phyloP scores from a whole-genome alignment of 2,329 filamentous ascomycete genomes.

The Elsinoe perseae region DNA sequence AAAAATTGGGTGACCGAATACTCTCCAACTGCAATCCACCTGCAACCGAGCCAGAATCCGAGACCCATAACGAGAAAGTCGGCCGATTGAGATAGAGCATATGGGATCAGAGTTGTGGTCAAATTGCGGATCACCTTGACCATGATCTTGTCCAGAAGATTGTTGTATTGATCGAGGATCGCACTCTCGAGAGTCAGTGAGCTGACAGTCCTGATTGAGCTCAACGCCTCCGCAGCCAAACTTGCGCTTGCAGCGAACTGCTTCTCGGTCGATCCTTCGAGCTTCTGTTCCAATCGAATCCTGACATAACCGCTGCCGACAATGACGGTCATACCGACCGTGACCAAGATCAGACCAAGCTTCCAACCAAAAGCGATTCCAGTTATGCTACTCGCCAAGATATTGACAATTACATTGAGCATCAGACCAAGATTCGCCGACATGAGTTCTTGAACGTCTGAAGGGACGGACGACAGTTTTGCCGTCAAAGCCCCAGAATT shows the following conservation, averaged over 20 bases:
- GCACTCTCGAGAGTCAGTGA: slow-evolving; percentile 28
- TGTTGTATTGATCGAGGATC: slow-evolving; percentile 26
- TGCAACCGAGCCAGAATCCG: slow-evolving; percentile 32
- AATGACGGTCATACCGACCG: slow-evolving; percentile 29
- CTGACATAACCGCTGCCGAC: slow-evolving; percentile 30
- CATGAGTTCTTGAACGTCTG: slow-evolving; percentile 44
- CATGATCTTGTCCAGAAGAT: slow-evolving; percentile 25
- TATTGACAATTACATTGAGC: slow-evolving; percentile 28
- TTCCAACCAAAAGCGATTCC: slow-evolving; percentile 33
- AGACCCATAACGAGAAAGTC: slow-evolving; percentile 28
- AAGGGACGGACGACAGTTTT: slow-evolving; percentile 42
- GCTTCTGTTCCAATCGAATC: slow-evolving; percentile 29
- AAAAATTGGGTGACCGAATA: slow-evolving; percentile 43
- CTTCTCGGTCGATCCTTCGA: slow-evolving; percentile 26
- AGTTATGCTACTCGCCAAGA: slow-evolving; percentile 26
- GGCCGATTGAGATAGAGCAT: slow-evolving; percentile 29
- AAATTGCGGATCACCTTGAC: slow-evolving; percentile 19
- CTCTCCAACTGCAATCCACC: slow-evolving; percentile 28
- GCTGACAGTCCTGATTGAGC: slow-evolving; percentile 30
- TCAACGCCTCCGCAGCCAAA: slow-evolving; percentile 31
- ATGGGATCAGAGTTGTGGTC: slow-evolving; percentile 23
- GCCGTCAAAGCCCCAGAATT: slow-evolving; percentile 43
- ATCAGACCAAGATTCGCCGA: slow-evolving; percentile 38
- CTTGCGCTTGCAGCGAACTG: slow-evolving; percentile 30
- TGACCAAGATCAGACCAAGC: slow-evolving; percentile 30